Evolutionary conservation across 495 filamentous ascomycete species (phyloP).

Genomic region (Annulohypoxylon moriforme): DNA sequence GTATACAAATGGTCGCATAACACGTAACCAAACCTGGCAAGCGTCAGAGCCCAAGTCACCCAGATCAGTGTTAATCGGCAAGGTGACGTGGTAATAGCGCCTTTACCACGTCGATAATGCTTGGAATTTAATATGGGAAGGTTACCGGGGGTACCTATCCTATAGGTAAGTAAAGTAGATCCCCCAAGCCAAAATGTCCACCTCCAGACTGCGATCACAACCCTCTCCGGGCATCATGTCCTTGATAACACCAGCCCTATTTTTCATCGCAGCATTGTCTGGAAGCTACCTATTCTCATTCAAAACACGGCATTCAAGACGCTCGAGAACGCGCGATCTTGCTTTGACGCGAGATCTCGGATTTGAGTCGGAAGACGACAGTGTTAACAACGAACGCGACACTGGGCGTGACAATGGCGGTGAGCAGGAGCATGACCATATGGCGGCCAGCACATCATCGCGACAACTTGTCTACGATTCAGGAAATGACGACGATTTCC

Average conservation of each 20-base stretch:
- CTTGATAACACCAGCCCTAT: slow-evolving; percentile 34
- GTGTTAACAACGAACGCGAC: neutral
- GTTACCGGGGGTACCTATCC: slow-evolving; percentile 31
- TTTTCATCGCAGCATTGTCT: slow-evolving; percentile 36
- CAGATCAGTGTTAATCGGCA: slow-evolving; percentile 23
- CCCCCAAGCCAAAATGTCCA: slow-evolving; percentile 25
- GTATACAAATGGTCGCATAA: slow-evolving; percentile 38
- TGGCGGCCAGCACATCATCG: neutral
- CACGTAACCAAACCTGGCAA: slow-evolving; percentile 28
- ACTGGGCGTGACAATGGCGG: neutral
- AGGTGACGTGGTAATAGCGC: slow-evolving; percentile 29
- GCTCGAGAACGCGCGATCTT: slow-evolving; percentile 25
- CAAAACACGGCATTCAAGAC: slow-evolving; percentile 16
- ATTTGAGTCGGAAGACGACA: slow-evolving; percentile 25
- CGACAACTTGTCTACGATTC: slow-evolving; percentile 28
- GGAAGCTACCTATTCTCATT: slow-evolving; percentile 36
- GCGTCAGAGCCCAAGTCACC: slow-evolving; percentile 35
- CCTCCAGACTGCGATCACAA: slow-evolving; percentile 29
- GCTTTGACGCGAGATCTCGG: slow-evolving; percentile 17
- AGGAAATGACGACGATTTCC: slow-evolving; percentile 27
- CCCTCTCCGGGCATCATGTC: slow-evolving; percentile 36
- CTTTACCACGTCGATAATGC: slow-evolving; percentile 17
- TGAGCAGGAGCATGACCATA: neutral
- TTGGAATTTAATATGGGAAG: slow-evolving; percentile 30
- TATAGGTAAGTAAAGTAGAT: slow-evolving; percentile 38